Evolutionary conservation across 2,329 filamentous ascomycete genomes (phyloP).

Genomic region (Pseudohalonectria lignicola): DNA sequence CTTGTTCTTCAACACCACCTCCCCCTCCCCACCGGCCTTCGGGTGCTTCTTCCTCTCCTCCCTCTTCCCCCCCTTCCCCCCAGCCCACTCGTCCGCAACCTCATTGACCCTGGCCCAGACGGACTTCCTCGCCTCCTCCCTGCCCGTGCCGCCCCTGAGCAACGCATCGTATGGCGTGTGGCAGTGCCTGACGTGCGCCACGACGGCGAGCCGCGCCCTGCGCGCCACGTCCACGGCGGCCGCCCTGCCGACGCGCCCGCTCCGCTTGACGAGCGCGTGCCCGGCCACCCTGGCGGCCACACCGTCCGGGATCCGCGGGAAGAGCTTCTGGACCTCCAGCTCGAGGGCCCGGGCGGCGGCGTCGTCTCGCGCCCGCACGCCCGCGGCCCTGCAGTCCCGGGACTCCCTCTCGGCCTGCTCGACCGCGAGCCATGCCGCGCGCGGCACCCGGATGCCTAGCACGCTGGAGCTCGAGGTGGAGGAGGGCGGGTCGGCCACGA

Average conservation of each 20-base stretch:
- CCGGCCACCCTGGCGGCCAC: slow-evolving; percentile 22
- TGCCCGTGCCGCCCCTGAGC: slow-evolving; percentile 8
- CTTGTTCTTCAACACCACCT: background rate
- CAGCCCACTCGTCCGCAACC: slow-evolving; percentile 1
- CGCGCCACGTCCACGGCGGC: slow-evolving; percentile 21
- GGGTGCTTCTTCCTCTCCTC: background rate
- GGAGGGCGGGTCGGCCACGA: slow-evolving; percentile 17
- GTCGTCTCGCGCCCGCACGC: slow-evolving; percentile 21
- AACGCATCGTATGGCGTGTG: slow-evolving; percentile 35
- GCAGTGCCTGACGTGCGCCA: slow-evolving; percentile 35
- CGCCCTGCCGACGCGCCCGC: slow-evolving; percentile 34
- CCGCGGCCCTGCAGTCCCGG: slow-evolving; percentile 17
- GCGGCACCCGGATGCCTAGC: slow-evolving; percentile 28
- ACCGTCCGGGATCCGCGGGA: slow-evolving; percentile 25
- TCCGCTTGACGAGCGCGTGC: slow-evolving; percentile 31
- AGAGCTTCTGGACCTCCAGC: slow-evolving; percentile 22
- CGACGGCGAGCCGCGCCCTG: slow-evolving; percentile 32
- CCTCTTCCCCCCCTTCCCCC: background rate
- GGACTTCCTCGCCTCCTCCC: background rate
- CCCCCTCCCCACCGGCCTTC: no score
- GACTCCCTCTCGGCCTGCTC: slow-evolving; percentile 17
- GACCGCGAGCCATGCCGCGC: slow-evolving; percentile 16
- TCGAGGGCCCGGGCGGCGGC: slow-evolving; percentile 19
- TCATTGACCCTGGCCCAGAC: background rate
- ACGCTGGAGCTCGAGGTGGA: background rate